phyloP scores from a whole-genome alignment of 1,284 basidiomycete species.

The Rugosomyces carneus region DNA sequence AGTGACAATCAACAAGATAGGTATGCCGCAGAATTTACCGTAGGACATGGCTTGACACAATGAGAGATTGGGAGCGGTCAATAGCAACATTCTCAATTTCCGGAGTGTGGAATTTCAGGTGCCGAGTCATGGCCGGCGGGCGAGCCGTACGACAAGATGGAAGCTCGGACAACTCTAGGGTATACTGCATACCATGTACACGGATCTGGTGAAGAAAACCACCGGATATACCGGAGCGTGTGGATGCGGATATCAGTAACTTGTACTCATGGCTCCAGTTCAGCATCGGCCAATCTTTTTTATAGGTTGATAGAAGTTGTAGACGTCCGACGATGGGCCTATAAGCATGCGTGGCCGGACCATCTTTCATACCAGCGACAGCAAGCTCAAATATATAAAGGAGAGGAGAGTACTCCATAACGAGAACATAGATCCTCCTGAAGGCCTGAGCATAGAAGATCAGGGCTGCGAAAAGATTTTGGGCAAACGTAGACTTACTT shows the following conservation, averaged over 20 bases:
- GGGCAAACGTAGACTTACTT: constrained; percentile 27
- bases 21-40: constrained; percentile 25
- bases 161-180: constrained; percentile 45
- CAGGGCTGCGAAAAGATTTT: neutral
- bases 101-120: constrained; percentile 39
- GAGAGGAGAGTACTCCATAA: constrained; percentile 41
- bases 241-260: constrained; percentile 35
- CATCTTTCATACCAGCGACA: constrained; percentile 49
- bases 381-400: constrained; percentile 51
- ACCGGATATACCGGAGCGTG: constrained; percentile 41
- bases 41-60: constrained; percentile 37
- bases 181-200: constrained; percentile 32
- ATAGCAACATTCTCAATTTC: constrained; percentile 44
- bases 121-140: constrained; percentile 39
- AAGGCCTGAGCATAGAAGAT: constrained; percentile 35
- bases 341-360: constrained; percentile 32
- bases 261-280: constrained; percentile 44
- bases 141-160: constrained; percentile 45
- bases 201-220: constrained; percentile 49
- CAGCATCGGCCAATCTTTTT: constrained; percentile 47
- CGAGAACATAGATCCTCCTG: constrained; percentile 34
- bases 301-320: constrained; percentile 42
- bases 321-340: constrained; percentile 37
- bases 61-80: constrained; percentile 43
- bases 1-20: constrained; percentile 1